Evolutionary conservation across 192 early-diverging fungal species (phyloP).

Genomic region (Coemansia biformis): DNA sequence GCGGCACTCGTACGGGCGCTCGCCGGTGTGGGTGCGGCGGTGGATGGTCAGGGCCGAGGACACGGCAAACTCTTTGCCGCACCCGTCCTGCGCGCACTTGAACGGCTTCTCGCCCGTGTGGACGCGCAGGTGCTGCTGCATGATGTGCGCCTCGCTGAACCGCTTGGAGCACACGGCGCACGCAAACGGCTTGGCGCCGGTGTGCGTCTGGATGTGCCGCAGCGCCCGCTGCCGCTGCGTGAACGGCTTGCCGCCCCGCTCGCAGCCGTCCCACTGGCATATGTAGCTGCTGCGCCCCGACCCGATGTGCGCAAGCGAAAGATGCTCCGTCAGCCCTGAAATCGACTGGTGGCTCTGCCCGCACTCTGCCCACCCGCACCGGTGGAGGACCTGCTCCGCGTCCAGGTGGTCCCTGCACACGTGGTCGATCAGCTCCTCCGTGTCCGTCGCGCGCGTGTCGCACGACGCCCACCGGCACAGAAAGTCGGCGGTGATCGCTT

Average conservation of each 20-base stretch:
- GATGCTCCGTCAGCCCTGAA: conserved; percentile 37
- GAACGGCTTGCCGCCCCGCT: conserved; percentile 62
- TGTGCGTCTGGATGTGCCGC: conserved; percentile 83
- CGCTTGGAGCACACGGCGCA: conserved; percentile 70
- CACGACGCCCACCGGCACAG: conserved; percentile 63
- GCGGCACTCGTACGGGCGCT: conserved; percentile 64
- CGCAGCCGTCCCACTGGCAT: conserved; percentile 51
- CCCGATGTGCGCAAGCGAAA: conserved; percentile 41
- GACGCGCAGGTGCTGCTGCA: conserved; percentile 71
- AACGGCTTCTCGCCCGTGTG: conserved; percentile 76
- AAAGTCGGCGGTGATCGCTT: conserved; percentile 11
- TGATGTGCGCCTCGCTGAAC: conserved; percentile 74
- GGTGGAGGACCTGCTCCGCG: conserved; percentile 49
- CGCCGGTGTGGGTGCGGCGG: conserved; percentile 63
- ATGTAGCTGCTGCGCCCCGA: conserved; percentile 44
- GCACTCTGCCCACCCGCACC: conserved; percentile 71
- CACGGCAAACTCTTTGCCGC: conserved; percentile 63
- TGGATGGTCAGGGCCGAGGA: conserved; percentile 68
- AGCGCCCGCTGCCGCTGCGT: conserved; percentile 64
- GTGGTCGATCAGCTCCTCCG: conserved; percentile 57
- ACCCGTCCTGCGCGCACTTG: conserved; percentile 59
- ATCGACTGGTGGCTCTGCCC: conserved; percentile 25
- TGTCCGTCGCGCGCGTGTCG: conserved; percentile 45
- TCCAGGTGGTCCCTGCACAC: conserved; percentile 56
- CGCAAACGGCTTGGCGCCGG: conserved; percentile 74